Evolutionary conservation across 2,329 filamentous ascomycete genomes (phyloP).

Genomic region (Xylariaceae sp.): DNA sequence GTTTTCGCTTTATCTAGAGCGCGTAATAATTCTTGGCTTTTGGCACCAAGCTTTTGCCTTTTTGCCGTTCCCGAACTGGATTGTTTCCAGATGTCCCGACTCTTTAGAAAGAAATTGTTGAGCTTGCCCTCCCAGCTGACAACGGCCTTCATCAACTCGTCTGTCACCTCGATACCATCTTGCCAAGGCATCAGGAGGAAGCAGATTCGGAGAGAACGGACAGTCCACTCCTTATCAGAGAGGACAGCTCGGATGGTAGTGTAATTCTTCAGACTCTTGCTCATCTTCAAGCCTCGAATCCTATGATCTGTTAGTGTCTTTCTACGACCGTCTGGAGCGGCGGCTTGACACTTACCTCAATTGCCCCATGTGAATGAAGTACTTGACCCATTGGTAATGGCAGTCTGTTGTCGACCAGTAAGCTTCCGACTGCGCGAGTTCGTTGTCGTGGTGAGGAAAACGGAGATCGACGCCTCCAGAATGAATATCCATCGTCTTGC

Average conservation of each 20-base stretch:
- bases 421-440: conserved; percentile 13
- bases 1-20: conserved; percentile 9
- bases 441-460: conserved; percentile 14
- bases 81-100: conserved; percentile 3
- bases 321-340: neutral
- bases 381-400: conserved; percentile 10
- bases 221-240: conserved; percentile 6
- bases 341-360: conserved; percentile 9
- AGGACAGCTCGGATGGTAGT: conserved; percentile 12
- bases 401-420: conserved; percentile 8
- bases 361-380: conserved; percentile 15
- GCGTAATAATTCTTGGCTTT: conserved; percentile 9
- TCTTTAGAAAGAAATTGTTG: conserved; percentile 14
- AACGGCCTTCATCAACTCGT: conserved; percentile 10
- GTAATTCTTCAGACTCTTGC: conserved; percentile 15
- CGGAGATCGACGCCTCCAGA: conserved; percentile 12
- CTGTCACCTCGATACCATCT: conserved; percentile 12
- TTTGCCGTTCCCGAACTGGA: conserved; percentile 2
- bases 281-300: conserved; percentile 15
- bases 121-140: conserved; percentile 12
- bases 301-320: conserved; percentile 6
- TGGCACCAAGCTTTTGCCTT: conserved; percentile 5
- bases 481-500: conserved; percentile 12
- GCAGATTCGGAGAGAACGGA: conserved; percentile 12
- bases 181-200: conserved; percentile 15